phyloP scores from a whole-genome alignment of 805 yeast genomes.

The Peterozyma xylosa region DNA sequence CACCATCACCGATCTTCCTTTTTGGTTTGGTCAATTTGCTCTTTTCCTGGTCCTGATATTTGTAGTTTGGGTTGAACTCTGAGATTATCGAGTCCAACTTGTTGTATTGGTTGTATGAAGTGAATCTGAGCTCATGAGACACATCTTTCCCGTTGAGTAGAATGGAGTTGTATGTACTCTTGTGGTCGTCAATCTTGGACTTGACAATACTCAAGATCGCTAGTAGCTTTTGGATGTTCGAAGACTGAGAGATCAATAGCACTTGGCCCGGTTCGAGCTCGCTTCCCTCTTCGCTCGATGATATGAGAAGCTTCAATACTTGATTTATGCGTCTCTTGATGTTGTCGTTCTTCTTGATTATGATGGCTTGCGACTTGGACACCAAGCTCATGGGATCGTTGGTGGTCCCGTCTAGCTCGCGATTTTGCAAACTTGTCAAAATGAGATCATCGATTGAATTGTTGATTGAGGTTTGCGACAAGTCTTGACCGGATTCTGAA shows the following conservation, averaged over 20 bases:
- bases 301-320: neutral
- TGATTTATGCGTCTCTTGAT: slow-evolving; percentile 6
- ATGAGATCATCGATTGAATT: neutral
- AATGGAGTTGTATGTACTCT: neutral
- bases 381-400: neutral
- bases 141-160: neutral
- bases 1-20: slow-evolving; percentile 2
- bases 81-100: slow-evolving; percentile 3
- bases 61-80: slow-evolving; percentile 1
- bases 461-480: slow-evolving; percentile 2
- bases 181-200: slow-evolving; percentile 1
- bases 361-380: neutral
- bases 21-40: neutral
- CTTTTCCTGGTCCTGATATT: neutral
- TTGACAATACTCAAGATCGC: slow-evolving; percentile 5
- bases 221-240: slow-evolving; percentile 7
- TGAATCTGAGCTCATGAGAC: neutral
- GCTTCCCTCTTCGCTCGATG: neutral
- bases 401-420: no score
- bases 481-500: neutral
- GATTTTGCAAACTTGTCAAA: no score
- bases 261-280: neutral
- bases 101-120: slow-evolving; percentile 5
- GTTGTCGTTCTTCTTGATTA: slow-evolving; percentile 6
- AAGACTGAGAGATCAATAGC: slow-evolving; percentile 2